A percentile compares a stretch with the other conserved stretches of the same genome.
Evolutionary conservation across 257 asterid genomes (phyloP).

Genomic region (Solanum rostratum): DNA sequence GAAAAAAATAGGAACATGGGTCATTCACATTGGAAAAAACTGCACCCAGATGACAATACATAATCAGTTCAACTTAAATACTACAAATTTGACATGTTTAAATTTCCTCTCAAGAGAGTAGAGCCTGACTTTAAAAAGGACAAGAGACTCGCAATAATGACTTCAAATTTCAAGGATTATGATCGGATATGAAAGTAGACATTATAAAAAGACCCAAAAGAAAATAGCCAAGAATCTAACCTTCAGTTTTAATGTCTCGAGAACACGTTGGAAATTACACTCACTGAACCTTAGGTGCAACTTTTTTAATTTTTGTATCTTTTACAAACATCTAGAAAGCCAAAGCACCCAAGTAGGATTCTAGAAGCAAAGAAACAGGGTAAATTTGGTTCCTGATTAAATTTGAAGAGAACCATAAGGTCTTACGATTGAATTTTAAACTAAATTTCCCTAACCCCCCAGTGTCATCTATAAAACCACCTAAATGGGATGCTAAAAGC

Average conservation of each 20-base stretch:
- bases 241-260: not conserved
- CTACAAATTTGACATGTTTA: not conserved
- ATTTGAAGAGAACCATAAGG: not conserved
- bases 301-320: too few relatives aligned
- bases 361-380: not conserved
- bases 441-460: not conserved
- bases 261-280: not conserved
- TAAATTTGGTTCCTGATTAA: not conserved
- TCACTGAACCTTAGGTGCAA: not conserved
- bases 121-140: not conserved
- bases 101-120: not conserved
- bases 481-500: not conserved
- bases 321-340: not conserved
- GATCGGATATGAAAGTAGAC: not conserved
- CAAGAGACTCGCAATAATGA: not conserved
- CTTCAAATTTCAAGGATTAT: not conserved
- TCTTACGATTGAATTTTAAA: not conserved
- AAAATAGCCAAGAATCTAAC: not conserved
- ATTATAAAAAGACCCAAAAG: not conserved
- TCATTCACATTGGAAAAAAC: not conserved
- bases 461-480: not conserved
- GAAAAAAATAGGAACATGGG: not conserved
- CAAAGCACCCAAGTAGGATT: not conserved
- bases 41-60: not conserved
- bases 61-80: not conserved